These are phyloP conservation scores for Breviolum minutum DNA, from an alignment of 73 alveolate genomes.

Conservation along the genomic window DNA sequence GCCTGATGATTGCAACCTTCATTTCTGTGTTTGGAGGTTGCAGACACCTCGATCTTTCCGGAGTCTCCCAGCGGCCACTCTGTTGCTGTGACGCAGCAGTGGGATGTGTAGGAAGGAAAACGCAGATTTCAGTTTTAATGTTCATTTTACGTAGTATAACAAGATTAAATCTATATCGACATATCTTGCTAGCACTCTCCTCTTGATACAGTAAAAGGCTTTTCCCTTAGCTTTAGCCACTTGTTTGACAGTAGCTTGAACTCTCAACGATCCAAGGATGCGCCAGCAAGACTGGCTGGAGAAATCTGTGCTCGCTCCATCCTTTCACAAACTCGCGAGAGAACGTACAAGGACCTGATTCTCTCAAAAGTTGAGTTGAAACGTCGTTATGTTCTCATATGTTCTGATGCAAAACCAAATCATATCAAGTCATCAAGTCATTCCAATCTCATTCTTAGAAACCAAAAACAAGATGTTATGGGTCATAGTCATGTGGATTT, in stretches of 20 bases:
- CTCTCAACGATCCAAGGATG: conserved; percentile 15
- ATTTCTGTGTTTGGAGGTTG: neutral
- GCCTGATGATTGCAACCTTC: neutral
- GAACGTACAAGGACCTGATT: neutral
- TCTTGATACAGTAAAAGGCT: neutral
- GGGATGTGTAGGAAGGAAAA: too few relatives aligned
- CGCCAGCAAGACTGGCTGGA: conserved; percentile 75
- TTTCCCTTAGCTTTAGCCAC: neutral
- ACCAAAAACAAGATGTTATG: too few relatives aligned
- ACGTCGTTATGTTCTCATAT: neutral
- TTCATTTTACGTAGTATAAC: too few relatives aligned
- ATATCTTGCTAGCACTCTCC: too few relatives aligned
- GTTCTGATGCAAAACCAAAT: neutral
- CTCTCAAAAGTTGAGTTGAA: neutral
- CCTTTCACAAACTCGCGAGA: neutral
- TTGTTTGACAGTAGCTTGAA: neutral
- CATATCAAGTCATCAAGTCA: neutral
- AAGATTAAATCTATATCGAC: too few relatives aligned
- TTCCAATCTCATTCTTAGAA: neutral
- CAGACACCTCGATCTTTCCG: conserved; percentile 68
- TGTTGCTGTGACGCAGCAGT: neutral
- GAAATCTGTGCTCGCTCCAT: conserved; percentile 84
- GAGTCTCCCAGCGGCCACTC: conserved; percentile 84
- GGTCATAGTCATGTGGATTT: neutral
- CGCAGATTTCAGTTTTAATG: too few relatives aligned